These are phyloP conservation scores for Cubamyces lactineus DNA, from an alignment of 768 basidiomycete genomes.

Conservation along the genomic window DNA sequence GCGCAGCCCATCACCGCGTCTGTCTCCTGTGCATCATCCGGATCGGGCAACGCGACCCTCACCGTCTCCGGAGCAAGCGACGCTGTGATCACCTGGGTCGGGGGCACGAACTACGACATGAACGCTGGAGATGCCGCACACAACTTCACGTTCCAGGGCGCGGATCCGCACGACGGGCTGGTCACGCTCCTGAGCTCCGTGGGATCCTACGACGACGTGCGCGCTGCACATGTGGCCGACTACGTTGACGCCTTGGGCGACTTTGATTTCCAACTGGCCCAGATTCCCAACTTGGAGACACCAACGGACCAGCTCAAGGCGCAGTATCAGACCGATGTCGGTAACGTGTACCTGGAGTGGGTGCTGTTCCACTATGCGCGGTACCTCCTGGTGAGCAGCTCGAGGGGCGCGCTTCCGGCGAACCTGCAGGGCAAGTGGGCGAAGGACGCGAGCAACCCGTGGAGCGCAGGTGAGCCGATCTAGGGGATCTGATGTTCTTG, in stretches of 20 bases:
- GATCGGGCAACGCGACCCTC: slow-evolving; percentile 44
- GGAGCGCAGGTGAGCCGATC: slow-evolving; percentile 57
- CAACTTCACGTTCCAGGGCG: slow-evolving; percentile 64
- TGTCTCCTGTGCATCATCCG: slow-evolving; percentile 38
- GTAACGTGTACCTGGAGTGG: slow-evolving; percentile 74
- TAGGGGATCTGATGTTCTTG: not conserved
- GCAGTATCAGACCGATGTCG: slow-evolving; percentile 55
- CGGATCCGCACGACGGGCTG: slow-evolving; percentile 58
- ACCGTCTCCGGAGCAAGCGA: slow-evolving; percentile 50
- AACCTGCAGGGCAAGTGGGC: slow-evolving; percentile 82
- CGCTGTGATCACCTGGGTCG: slow-evolving; percentile 72
- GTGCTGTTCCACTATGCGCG: slow-evolving; percentile 72
- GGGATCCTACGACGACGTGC: slow-evolving; percentile 42
- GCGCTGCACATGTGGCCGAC: slow-evolving; percentile 56
- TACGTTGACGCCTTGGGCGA: slow-evolving; percentile 43
- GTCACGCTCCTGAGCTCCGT: slow-evolving; percentile 38
- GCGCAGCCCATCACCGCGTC: slow-evolving; percentile 30
- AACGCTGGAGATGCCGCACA: slow-evolving; percentile 58
- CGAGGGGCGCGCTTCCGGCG: slow-evolving; percentile 64
- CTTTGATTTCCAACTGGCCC: slow-evolving; percentile 65
- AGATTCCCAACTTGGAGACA: slow-evolving; percentile 51
- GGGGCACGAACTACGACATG: slow-evolving; percentile 72
- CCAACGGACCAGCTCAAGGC: slow-evolving; percentile 62
- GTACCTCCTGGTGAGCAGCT: slow-evolving; percentile 65
- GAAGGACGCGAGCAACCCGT: slow-evolving; percentile 53